Conservation (phyloP, 805 yeast species). For the Sugiyamaella mastotermitis region DNA sequence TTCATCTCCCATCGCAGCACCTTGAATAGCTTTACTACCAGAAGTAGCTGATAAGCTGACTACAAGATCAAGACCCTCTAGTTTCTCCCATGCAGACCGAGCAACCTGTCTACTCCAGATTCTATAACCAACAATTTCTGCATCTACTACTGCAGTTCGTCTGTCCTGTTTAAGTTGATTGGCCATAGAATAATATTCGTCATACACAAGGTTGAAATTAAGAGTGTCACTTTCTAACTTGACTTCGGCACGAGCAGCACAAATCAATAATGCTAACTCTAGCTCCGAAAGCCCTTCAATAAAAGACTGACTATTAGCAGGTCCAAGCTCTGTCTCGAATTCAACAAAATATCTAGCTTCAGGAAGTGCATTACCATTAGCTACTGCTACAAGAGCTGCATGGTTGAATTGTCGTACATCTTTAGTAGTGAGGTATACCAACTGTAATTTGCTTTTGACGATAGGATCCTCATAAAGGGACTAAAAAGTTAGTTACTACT, state of each 20-base stretch:
- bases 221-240: constrained; percentile 53
- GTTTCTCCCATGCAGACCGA: constrained; percentile 67
- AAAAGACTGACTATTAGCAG: constrained; percentile 23
- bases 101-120: constrained; percentile 58
- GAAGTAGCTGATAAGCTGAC: constrained; percentile 34
- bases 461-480: neutral
- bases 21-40: constrained; percentile 37
- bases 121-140: constrained; percentile 38
- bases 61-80: constrained; percentile 51
- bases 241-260: constrained; percentile 65
- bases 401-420: constrained; percentile 41
- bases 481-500: neutral
- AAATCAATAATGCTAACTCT: constrained; percentile 64
- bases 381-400: constrained; percentile 23
- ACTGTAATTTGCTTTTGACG: too few relatives aligned
- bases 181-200: constrained; percentile 62
- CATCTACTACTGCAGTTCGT: constrained; percentile 29
- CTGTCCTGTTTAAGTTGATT: constrained; percentile 36
- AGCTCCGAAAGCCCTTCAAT: constrained; percentile 51
- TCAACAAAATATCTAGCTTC: constrained; percentile 9
- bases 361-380: constrained; percentile 23
- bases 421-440: constrained; percentile 53
- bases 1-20: constrained; percentile 27
- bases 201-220: constrained; percentile 70
- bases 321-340: constrained; percentile 17